A percentile compares a stretch with the other conserved stretches of the same genome.
phyloP scores from a whole-genome alignment of 108 stramenopile genomes.

The Nitzschia sp. region DNA sequence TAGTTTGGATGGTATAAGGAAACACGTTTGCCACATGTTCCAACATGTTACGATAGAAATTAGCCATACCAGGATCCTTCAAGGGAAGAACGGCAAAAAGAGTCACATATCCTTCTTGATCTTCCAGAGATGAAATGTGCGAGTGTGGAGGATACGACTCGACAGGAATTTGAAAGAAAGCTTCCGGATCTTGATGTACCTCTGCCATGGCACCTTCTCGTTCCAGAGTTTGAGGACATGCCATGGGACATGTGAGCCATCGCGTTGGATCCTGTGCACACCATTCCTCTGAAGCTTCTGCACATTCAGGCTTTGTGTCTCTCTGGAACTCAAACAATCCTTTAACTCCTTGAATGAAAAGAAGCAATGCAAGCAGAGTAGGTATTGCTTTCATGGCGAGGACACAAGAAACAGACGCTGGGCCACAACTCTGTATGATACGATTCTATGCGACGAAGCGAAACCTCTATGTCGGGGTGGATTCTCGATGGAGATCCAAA shows the following conservation, averaged over 20 bases:
- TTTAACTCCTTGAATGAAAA: too few species aligned
- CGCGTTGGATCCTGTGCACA: background rate
- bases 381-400: too few species aligned
- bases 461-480: too few species aligned
- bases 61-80: background rate
- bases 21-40: slow-evolving; percentile 9
- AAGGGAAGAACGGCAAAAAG: slow-evolving; percentile 22
- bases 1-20: slow-evolving; percentile 9
- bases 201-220: slow-evolving; percentile 14
- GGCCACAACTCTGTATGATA: too few species aligned
- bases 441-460: too few species aligned
- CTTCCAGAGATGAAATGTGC: slow-evolving; percentile 1
- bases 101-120: slow-evolving; percentile 31
- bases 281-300: too few species aligned
- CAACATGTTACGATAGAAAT: slow-evolving; percentile 35
- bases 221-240: slow-evolving; percentile 4
- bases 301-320: slow-evolving; percentile 1
- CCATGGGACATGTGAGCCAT: slow-evolving; percentile 10
- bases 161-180: slow-evolving; percentile 5
- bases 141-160: background rate
- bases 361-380: too few species aligned
- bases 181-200: slow-evolving; percentile 6
- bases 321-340: slow-evolving; percentile 2
- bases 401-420: too few species aligned
- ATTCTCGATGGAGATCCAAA: too few species aligned